Evolutionary conservation across 768 basidiomycete genomes (phyloP).

Genomic region (Boletus speciosus): DNA sequence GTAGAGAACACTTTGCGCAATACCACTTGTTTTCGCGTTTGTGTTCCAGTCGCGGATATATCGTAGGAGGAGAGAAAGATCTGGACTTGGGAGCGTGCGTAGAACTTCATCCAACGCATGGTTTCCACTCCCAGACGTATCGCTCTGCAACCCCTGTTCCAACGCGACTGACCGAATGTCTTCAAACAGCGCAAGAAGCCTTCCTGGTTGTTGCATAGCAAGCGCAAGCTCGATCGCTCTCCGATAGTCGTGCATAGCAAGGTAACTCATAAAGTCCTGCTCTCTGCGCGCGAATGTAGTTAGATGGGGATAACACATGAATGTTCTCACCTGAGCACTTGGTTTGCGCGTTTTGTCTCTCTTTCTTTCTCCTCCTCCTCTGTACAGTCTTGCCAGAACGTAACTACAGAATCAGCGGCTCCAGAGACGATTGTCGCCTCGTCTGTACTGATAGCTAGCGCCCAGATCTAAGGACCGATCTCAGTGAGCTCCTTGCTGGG

Average conservation of each 20-base stretch:
- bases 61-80: conserved; percentile 76
- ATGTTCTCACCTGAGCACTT: conserved; percentile 72
- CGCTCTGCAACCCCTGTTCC: conserved; percentile 4
- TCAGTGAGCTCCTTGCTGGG: background rate
- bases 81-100: conserved; percentile 61
- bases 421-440: conserved; percentile 87
- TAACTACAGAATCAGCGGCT: conserved; percentile 93
- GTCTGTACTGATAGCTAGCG: conserved; percentile 77
- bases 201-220: conserved; percentile 89
- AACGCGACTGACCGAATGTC: conserved; percentile 43
- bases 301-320: background rate
- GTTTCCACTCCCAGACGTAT: conserved; percentile 60
- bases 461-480: conserved; percentile 78
- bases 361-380: conserved; percentile 76
- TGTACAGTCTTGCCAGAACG: conserved; percentile 95
- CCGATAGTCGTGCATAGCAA: conserved; percentile 83
- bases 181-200: conserved; percentile 76
- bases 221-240: conserved; percentile 90
- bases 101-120: conserved; percentile 79
- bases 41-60: conserved; percentile 94
- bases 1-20: conserved; percentile 83
- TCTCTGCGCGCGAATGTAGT: conserved; percentile 56
- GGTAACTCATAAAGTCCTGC: conserved; percentile 92
- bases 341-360: conserved; percentile 64
- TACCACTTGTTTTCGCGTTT: conserved; percentile 77